Conservation (phyloP, 1,284 basidiomycete species). For the Exobasidium rhododendri region DNA sequence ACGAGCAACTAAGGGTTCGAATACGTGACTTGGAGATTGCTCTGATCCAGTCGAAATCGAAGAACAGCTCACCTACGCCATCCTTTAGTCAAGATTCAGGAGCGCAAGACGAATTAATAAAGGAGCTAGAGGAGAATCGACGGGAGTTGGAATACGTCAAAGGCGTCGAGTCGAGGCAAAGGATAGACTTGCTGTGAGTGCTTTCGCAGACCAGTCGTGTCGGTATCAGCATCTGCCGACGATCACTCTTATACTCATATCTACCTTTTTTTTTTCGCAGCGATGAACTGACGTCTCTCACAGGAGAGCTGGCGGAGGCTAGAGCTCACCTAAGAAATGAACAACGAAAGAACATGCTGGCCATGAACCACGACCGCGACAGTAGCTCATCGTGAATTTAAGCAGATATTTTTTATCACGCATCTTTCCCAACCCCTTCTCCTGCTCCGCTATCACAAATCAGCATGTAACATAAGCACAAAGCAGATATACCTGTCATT, state of each 20-base stretch:
- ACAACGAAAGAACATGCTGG: conserved; percentile 1
- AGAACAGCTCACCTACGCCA: conserved; percentile 16
- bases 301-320: neutral
- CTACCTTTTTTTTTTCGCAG: too few relatives aligned
- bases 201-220: too few relatives aligned
- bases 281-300: conserved; percentile 30
- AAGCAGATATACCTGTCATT: neutral
- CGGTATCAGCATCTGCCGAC: too few relatives aligned
- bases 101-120: conserved; percentile 25
- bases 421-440: neutral
- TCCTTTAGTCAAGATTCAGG: conserved; percentile 25
- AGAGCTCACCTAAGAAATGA: conserved; percentile 4
- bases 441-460: neutral
- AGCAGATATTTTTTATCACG: neutral
- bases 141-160: conserved; percentile 27
- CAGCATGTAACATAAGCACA: neutral
- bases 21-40: conserved; percentile 35
- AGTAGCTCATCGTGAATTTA: neutral
- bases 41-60: conserved; percentile 11
- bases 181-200: conserved; percentile 34
- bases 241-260: too few relatives aligned
- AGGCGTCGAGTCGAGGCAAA: conserved; percentile 22
- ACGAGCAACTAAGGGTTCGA: conserved; percentile 22
- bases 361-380: neutral
- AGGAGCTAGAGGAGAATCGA: conserved; percentile 24